Base-by-base conservation (phyloP, 2,329 filamentous ascomycete species). In the Penicillium sp. region DNA sequence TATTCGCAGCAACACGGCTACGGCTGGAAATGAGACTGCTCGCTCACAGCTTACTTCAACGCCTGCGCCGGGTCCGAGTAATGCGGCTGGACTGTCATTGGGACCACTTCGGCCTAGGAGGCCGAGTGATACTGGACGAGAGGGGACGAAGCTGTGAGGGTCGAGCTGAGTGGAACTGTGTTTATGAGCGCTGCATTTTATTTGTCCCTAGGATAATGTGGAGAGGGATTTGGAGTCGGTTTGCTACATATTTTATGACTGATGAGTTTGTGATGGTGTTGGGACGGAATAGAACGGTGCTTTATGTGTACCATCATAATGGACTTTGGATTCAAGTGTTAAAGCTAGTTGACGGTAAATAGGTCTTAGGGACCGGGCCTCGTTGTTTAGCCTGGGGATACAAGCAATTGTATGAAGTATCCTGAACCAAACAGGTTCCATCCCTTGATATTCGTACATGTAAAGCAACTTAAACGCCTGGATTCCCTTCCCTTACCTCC, bases 51-150 rank as follows among this genome's bases (percentile, higher is more conserved):
- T 62, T 15, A 56, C 56, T 1, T 49, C 54, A 25, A 55, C 62
- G 13, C 55, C 63, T 10, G 57, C 56, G 1, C 43, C 66, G 18
- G 62, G 64, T 0, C 58, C 67, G 4, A 66, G 62, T 46, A 61
- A 52, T 44, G 42, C 48, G 27, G 45, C 59, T 18, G 57, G 55
- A 9, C 53, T 60, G 8, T 58, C 62, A 3, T 43, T 63, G 2
- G 59, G 56, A 4, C 48, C 58, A 6, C 47, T 66, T 39, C 58
- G 68, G 24, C 59, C 64, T 5, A 61, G 71, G 32, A 59, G 71
- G 45, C 58, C 69, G 8, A 74, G 71, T 50, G 71, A 74, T 55
- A 64, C 62, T 49, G 68, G 66, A 27, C 66, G 70, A 15, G 71
- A 73, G 53, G 70, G 71, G 24, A 74, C 70, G n/a, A 72, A 72